A percentile compares a stretch with the other conserved stretches of the same genome.
Conservation (phyloP, 805 yeast genomes). For the Yamadazyma scolyti region DNA sequence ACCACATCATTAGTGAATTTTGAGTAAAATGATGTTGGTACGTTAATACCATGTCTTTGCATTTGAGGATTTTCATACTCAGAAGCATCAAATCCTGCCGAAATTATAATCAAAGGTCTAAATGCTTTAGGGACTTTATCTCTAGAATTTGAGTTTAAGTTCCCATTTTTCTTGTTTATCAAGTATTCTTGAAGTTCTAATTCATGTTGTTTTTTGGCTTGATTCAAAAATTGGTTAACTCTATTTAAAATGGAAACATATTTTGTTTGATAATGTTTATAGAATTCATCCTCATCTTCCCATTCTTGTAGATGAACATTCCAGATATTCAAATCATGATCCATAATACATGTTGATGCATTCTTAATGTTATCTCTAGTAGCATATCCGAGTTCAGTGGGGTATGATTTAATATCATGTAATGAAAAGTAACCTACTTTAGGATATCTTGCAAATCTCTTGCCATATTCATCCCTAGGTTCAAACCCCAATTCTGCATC, state of each 20-base stretch:
- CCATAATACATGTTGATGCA: conserved; percentile 75
- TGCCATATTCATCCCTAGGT: conserved; percentile 47
- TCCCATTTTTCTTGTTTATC: conserved; percentile 23
- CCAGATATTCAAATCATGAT: conserved; percentile 79
- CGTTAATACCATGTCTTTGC: conserved; percentile 81
- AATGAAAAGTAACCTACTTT: conserved; percentile 78
- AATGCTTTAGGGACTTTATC: conserved; percentile 34
- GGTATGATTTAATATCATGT: conserved; percentile 84
- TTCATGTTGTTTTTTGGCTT: conserved; percentile 44
- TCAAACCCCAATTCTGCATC: conserved; percentile 22
- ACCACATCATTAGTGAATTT: conserved; percentile 70
- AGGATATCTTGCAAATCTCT: conserved; percentile 43
- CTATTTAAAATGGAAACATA: conserved; percentile 61
- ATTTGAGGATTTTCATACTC: conserved; percentile 78
- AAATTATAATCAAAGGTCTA: conserved; percentile 58
- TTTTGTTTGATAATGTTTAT: conserved; percentile 53
- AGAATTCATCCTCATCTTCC: conserved; percentile 60
- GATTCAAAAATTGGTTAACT: conserved; percentile 62
- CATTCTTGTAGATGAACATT: conserved; percentile 75
- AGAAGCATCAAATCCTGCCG: conserved; percentile 87
- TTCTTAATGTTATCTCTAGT: conserved; percentile 65
- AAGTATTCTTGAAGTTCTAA: conserved; percentile 26
- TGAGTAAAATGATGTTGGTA: conserved; percentile 76
- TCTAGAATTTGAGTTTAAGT: conserved; percentile 15
- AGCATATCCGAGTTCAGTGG: conserved; percentile 77